Conservation (phyloP, 768 basidiomycete species). For the Atractiella rhizophila region DNA sequence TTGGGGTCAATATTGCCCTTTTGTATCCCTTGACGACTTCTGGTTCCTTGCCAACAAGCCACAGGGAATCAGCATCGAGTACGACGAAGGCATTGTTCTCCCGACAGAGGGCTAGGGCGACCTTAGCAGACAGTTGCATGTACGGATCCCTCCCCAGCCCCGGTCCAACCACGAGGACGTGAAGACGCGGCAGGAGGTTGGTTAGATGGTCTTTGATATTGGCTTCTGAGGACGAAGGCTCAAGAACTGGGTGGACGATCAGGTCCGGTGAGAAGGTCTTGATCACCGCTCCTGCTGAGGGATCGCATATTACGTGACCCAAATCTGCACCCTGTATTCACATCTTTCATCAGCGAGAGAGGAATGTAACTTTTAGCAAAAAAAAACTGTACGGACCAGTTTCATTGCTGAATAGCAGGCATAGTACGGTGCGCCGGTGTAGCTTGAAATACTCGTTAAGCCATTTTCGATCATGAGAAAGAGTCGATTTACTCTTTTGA, state of each 20-base stretch:
- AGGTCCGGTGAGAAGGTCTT: constrained; percentile 86
- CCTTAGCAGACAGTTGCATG: constrained; percentile 60
- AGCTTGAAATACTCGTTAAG: constrained; percentile 29
- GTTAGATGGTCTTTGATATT: constrained; percentile 17
- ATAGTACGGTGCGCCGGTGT: constrained; percentile 92
- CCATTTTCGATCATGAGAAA: background rate
- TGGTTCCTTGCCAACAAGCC: constrained; percentile 49
- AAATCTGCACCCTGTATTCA: constrained; percentile 5
- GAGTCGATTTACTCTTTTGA: constrained; percentile 51
- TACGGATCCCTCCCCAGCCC: constrained; percentile 73
- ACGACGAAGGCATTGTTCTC: constrained; percentile 63
- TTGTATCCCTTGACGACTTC: constrained; percentile 56
- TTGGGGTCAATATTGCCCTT: constrained; percentile 72
- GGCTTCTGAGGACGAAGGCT: constrained; percentile 28
- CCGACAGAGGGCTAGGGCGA: constrained; percentile 49
- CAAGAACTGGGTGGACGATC: constrained; percentile 83
- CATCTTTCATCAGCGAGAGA: too few species aligned
- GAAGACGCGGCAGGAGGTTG: constrained; percentile 52
- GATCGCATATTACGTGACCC: constrained; percentile 77
- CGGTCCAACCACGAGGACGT: constrained; percentile 78
- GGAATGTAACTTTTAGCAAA: too few species aligned
- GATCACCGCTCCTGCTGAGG: constrained; percentile 70
- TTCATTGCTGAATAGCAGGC: constrained; percentile 72
- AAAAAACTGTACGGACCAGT: too few species aligned
- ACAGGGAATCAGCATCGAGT: constrained; percentile 79